A percentile compares a stretch with the other conserved stretches of the same genome.
Conservation (phyloP, 495 filamentous ascomycete genomes). For the Trichocladium uniseriatum region DNA sequence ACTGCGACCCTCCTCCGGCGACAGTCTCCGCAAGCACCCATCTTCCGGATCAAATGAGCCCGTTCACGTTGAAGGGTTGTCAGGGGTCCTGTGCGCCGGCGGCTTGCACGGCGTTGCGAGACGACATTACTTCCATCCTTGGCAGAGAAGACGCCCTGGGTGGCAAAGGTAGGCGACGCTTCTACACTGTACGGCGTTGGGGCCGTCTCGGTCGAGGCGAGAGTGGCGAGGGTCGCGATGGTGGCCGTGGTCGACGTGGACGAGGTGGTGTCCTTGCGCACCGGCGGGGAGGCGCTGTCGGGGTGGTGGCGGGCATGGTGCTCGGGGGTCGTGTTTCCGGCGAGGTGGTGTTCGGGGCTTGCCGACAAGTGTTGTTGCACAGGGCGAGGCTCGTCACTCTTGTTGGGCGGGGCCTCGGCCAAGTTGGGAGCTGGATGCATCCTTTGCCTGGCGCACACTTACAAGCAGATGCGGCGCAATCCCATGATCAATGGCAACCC, state of each 20-base stretch:
- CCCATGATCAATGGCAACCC: slow-evolving; percentile 18
- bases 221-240: slow-evolving; percentile 27
- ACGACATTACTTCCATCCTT: slow-evolving; percentile 39
- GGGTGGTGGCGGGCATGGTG: slow-evolving; percentile 25
- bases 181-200: slow-evolving; percentile 36
- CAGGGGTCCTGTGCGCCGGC: slow-evolving; percentile 40
- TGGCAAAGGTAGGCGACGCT: slow-evolving; percentile 26
- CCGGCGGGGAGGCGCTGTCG: slow-evolving; percentile 31
- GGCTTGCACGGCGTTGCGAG: slow-evolving; percentile 35
- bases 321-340: slow-evolving; percentile 24
- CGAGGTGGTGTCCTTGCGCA: slow-evolving; percentile 40
- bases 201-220: slow-evolving; percentile 32
- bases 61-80: slow-evolving; percentile 38
- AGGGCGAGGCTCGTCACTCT: slow-evolving; percentile 33
- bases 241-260: slow-evolving; percentile 38
- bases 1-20: slow-evolving; percentile 41
- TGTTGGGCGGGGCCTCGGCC: slow-evolving; percentile 34
- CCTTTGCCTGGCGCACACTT: slow-evolving; percentile 16
- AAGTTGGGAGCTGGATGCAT: slow-evolving; percentile 39
- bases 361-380: slow-evolving; percentile 15
- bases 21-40: slow-evolving; percentile 41
- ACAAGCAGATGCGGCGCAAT: slow-evolving; percentile 13
- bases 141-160: slow-evolving; percentile 40
- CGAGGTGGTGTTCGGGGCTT: slow-evolving; percentile 7
- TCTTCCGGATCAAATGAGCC: slow-evolving; percentile 41